Evolutionary conservation across 225 moss, liverwort and hornwort species (phyloP).

Genomic region (Polytrichum formosum): DNA sequence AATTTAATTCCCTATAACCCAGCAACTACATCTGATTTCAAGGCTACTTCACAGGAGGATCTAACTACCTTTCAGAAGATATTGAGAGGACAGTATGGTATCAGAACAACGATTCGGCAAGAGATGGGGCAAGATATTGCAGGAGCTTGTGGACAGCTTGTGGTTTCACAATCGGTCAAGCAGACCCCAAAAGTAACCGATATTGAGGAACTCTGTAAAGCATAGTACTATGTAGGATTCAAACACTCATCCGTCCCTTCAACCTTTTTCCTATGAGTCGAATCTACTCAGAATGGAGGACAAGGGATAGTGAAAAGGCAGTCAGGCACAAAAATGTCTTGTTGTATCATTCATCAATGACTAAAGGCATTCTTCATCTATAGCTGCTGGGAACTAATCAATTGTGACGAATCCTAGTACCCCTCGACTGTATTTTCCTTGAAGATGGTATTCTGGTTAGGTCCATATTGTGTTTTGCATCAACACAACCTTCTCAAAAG

Average conservation of each 20-base stretch:
- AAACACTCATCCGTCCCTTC: too few relatives aligned
- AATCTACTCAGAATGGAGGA: too few relatives aligned
- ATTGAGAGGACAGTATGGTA: conserved; percentile 67
- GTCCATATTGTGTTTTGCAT: too few relatives aligned
- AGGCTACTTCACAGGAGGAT: conserved; percentile 53
- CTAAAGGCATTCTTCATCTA: background rate
- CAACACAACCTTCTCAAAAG: too few relatives aligned
- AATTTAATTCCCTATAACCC: conserved; percentile 98
- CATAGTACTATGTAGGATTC: too few relatives aligned
- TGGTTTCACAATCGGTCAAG: conserved; percentile 36
- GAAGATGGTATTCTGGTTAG: too few relatives aligned
- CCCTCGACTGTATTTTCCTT: too few relatives aligned
- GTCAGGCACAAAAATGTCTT: background rate
- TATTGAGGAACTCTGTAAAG: conserved; percentile 40
- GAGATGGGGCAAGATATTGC: conserved; percentile 99
- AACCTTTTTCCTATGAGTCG: too few relatives aligned
- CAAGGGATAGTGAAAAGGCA: background rate
- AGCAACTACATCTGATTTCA: conserved; percentile 60
- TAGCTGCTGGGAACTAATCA: background rate
- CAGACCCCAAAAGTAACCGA: conserved; percentile 32
- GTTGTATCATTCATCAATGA: background rate
- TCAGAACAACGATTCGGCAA: conserved; percentile 84
- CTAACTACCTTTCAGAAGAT: conserved; percentile 70
- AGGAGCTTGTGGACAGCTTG: conserved; percentile 96
- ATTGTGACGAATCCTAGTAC: too few relatives aligned